Base-by-base conservation (phyloP, 202 grass and related monocot species). In the Elaeis oleifera region DNA sequence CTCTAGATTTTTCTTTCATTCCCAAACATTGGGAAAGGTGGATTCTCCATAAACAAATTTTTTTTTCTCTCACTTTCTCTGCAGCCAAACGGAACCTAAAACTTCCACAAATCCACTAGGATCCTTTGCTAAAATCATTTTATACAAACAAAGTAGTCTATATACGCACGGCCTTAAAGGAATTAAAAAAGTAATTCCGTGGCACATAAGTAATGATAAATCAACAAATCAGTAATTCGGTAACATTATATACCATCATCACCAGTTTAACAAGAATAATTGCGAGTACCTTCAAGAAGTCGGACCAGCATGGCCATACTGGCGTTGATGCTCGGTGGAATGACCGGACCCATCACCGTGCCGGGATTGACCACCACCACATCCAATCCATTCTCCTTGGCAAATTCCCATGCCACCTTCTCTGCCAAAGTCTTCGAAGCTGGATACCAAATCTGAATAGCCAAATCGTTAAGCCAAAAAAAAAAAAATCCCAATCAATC, bases 361-460 rank as follows among this genome's bases (percentile, higher is more conserved):
- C 88, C 85, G 5, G 94, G 88, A 59, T 94, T 99, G 48, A 94
- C 24, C 25, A 70, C 82, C 11, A 84, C 88, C 26, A 94, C 75
- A 66, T 94, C 88, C 16, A 94, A 22, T 0, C 63, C 67, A 14
- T 89, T 89, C 58, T 86, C 88, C 60, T 89, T 78, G 54, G 94
- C 85, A 55, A 99, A 99, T 66, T 87, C 84, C 80, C 94, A 99
- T 50, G 85, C 85, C 0, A 74, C 94, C 69, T 89, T 86, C 82
- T 99, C 94, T 21, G 88, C 88, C 59, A 94, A 23, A 14, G 94
- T 63, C 73, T 99, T 94, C 0, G 88, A 99, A 56, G 61, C 75
- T 56, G 94, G 80, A 81, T 99, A 99, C 94, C 94, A 94, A 28
- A 99, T 56, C 94, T 92, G 60, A 26, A 53, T 23, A 59, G 60